phyloP scores from a whole-genome alignment of 192 early-diverging fungal species.

The Coemansia sp. region DNA sequence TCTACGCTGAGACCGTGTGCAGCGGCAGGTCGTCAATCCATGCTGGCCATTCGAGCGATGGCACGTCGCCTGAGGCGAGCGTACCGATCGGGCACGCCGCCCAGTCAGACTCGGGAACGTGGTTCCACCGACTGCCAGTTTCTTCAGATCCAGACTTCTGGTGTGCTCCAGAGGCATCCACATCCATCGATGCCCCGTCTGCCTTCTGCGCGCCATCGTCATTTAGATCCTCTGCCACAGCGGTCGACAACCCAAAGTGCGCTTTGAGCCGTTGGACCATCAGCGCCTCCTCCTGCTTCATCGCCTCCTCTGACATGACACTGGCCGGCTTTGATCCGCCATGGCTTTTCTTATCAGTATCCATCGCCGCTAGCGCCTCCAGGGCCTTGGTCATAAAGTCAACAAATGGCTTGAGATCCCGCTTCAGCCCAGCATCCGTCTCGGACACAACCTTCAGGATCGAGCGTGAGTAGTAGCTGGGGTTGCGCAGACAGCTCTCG shows the following conservation, averaged over 20 bases:
- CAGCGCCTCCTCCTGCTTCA: constrained; percentile 33
- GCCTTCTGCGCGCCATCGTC: neutral
- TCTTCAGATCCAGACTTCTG: neutral
- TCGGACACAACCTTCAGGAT: constrained; percentile 36
- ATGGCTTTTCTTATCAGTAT: constrained; percentile 7
- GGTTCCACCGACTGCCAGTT: constrained; percentile 21
- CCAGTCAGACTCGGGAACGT: constrained; percentile 15
- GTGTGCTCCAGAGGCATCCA: constrained; percentile 5
- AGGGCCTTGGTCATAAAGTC: constrained; percentile 51
- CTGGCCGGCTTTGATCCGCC: neutral
- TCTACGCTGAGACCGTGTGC: neutral
- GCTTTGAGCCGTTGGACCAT: constrained; percentile 27
- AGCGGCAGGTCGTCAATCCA: constrained; percentile 30
- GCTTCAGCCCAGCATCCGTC: constrained; percentile 22
- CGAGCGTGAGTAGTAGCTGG: constrained; percentile 53
- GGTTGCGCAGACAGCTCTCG: constrained; percentile 60
- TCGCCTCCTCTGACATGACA: constrained; percentile 8
- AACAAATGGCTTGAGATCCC: constrained; percentile 44
- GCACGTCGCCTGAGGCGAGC: constrained; percentile 18
- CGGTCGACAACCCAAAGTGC: constrained; percentile 11
- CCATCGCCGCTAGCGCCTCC: constrained; percentile 38
- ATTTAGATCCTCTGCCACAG: neutral
- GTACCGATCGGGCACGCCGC: constrained; percentile 33
- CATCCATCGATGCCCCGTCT: constrained; percentile 5
- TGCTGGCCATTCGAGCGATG: constrained; percentile 35